Conservation (phyloP, 2,329 filamentous ascomycete species). For the Iodosphaeria phyllophila region DNA sequence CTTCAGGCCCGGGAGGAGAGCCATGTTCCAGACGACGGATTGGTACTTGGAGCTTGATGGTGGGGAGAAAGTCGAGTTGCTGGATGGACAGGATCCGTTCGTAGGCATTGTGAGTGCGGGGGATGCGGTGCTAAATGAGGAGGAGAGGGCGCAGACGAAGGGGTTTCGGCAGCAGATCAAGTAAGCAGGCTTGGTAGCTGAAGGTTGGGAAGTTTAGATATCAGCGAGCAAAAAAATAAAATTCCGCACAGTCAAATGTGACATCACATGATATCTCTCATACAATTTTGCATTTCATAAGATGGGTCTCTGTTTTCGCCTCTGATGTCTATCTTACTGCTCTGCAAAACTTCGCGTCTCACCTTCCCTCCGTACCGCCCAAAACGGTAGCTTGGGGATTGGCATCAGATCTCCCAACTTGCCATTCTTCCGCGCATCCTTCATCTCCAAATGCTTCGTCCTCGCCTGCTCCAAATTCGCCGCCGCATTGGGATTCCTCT, state of each 20-base stretch:
- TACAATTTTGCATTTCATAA: too few relatives aligned
- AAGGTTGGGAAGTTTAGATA: too few relatives aligned
- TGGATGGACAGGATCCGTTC: conserved; percentile 58
- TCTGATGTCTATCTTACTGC: too few relatives aligned
- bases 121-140: conserved; percentile 20
- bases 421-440: conserved; percentile 25
- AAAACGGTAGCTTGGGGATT: too few relatives aligned
- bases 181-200: too few relatives aligned
- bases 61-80: conserved; percentile 45
- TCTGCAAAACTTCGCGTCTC: too few relatives aligned
- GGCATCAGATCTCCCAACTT: conserved; percentile 17
- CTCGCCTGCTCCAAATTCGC: conserved; percentile 28
- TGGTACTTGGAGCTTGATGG: conserved; percentile 66
- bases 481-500: conserved; percentile 27
- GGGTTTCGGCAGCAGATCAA: conserved; percentile 33
- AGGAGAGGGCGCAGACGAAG: conserved; percentile 21
- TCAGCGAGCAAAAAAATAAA: too few relatives aligned
- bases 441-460: conserved; percentile 31
- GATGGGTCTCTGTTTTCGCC: too few relatives aligned
- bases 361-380: too few relatives aligned
- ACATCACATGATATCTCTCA: too few relatives aligned
- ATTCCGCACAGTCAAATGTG: too few relatives aligned
- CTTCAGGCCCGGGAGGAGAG: conserved; percentile 39
- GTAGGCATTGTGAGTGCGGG: conserved; percentile 25
- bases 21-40: conserved; percentile 68